A percentile compares a stretch with the other conserved stretches of the same genome.
These are phyloP conservation scores for Ehretia macrophylla DNA, from an alignment of 257 asterid genomes.

Conservation along the genomic window DNA sequence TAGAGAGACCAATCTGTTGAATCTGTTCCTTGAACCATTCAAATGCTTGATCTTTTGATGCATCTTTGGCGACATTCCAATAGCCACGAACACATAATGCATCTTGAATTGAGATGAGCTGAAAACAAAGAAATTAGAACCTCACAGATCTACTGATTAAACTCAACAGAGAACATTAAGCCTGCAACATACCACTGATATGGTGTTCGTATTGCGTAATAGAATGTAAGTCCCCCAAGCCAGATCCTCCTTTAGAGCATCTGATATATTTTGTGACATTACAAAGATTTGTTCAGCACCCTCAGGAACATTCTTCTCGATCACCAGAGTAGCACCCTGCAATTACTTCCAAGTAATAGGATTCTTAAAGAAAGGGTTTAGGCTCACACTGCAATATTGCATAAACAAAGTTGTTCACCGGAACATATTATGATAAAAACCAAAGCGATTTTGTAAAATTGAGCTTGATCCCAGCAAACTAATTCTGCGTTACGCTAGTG, in stretches of 20 bases:
- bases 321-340: constrained; percentile 68
- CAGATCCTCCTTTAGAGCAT: constrained; percentile 66
- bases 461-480: no score
- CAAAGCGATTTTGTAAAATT: no score
- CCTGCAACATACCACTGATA: constrained; percentile 65
- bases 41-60: constrained; percentile 38
- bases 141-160: not conserved
- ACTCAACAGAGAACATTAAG: constrained; percentile 2
- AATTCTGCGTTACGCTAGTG: no score
- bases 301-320: constrained; percentile 57
- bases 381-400: no score
- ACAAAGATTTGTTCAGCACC: constrained; percentile 66
- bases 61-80: constrained; percentile 63
- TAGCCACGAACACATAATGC: constrained; percentile 86
- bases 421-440: no score
- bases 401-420: no score
- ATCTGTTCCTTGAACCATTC: constrained; percentile 60
- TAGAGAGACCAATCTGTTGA: constrained; percentile 43
- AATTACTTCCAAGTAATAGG: constrained; percentile 7
- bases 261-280: constrained; percentile 50
- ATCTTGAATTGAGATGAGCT: constrained; percentile 65
- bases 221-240: constrained; percentile 93
- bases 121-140: constrained; percentile 25
- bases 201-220: constrained; percentile 80
- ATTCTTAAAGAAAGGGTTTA: not conserved